Conservation (phyloP, 2,329 filamentous ascomycete species). For the Microcyclosporella mali region DNA sequence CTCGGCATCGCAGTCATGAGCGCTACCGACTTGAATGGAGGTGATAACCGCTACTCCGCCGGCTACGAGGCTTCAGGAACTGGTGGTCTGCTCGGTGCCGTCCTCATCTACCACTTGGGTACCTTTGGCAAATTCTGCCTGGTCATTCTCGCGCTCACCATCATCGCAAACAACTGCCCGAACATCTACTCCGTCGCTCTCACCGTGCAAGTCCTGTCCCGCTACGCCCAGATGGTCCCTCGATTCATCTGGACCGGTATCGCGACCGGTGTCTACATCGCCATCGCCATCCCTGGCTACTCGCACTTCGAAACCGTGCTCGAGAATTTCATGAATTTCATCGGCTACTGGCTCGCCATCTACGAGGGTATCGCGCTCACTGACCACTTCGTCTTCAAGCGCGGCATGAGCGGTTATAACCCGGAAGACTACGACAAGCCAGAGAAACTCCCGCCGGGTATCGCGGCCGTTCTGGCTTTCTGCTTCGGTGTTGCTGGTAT, state of each 20-base stretch:
- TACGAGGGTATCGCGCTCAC: conserved; percentile 61
- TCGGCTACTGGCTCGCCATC: conserved; percentile 67
- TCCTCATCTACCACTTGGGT: conserved; percentile 58
- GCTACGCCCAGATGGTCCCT: conserved; percentile 55
- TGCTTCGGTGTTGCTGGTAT: conserved; percentile 59
- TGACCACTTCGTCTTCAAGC: conserved; percentile 64
- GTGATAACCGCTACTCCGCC: conserved; percentile 48
- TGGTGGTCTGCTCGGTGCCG: conserved; percentile 61
- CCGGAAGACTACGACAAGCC: conserved; percentile 54
- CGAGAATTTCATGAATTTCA: conserved; percentile 59
- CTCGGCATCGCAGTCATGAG: conserved; percentile 65
- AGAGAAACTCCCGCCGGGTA: conserved; percentile 54
- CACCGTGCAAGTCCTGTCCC: conserved; percentile 59
- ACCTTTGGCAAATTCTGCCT: conserved; percentile 66
- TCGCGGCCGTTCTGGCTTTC: conserved; percentile 60
- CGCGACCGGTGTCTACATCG: conserved; percentile 58
- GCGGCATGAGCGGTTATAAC: conserved; percentile 55
- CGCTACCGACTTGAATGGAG: conserved; percentile 51
- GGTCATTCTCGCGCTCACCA: conserved; percentile 39
- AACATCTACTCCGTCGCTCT: conserved; percentile 60
- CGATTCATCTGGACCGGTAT: conserved; percentile 62
- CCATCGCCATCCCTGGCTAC: conserved; percentile 65
- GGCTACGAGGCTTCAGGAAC: conserved; percentile 55
- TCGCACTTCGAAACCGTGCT: conserved; percentile 57
- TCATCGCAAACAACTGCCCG: conserved; percentile 43